phyloP scores from a whole-genome alignment of 768 basidiomycete species.

The Leccinum rimulosum region DNA sequence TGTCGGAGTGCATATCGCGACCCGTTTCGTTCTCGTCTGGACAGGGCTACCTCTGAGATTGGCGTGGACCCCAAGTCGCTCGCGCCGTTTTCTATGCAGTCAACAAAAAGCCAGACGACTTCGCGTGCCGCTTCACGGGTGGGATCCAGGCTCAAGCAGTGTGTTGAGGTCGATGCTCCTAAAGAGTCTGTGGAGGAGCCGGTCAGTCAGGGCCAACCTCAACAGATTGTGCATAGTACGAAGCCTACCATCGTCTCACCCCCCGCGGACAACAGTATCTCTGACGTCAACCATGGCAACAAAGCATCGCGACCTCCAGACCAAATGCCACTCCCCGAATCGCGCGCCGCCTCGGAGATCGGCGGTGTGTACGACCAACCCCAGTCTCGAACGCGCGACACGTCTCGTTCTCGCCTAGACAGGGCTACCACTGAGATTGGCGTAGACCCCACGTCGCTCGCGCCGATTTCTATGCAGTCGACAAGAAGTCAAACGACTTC shows the following conservation, averaged over 20 bases:
- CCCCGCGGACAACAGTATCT: too few relatives aligned
- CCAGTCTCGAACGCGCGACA: slow-evolving; percentile 10
- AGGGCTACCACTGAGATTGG: slow-evolving; percentile 13
- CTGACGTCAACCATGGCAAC: background rate
- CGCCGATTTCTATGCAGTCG: slow-evolving; percentile 5
- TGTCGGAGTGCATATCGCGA: slow-evolving; percentile 11
- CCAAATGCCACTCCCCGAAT: slow-evolving; percentile 25
- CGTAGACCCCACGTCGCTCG: slow-evolving; percentile 1
- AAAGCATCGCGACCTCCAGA: slow-evolving; percentile 15
- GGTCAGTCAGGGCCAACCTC: background rate
- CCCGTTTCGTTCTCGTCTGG: slow-evolving; percentile 9
- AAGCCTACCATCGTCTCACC: too few relatives aligned
- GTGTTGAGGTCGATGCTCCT: background rate
- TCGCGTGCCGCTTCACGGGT: slow-evolving; percentile 5
- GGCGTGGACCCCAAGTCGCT: slow-evolving; percentile 2
- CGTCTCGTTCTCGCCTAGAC: slow-evolving; percentile 10
- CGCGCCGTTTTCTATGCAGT: slow-evolving; percentile 5
- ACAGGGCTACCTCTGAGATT: slow-evolving; percentile 15
- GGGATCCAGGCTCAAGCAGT: slow-evolving; percentile 6
- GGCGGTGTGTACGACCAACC: slow-evolving; percentile 27
- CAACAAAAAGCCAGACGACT: background rate
- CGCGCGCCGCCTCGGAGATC: slow-evolving; percentile 31
- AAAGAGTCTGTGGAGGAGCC: slow-evolving; percentile 1
- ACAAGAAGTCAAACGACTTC: slow-evolving; percentile 1
- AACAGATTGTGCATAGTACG: background rate